Evolutionary conservation across 805 yeast species (phyloP), one percentile per base, ranked within the genome.

Genomic region (Wickerhamiella bombiphila): DNA sequence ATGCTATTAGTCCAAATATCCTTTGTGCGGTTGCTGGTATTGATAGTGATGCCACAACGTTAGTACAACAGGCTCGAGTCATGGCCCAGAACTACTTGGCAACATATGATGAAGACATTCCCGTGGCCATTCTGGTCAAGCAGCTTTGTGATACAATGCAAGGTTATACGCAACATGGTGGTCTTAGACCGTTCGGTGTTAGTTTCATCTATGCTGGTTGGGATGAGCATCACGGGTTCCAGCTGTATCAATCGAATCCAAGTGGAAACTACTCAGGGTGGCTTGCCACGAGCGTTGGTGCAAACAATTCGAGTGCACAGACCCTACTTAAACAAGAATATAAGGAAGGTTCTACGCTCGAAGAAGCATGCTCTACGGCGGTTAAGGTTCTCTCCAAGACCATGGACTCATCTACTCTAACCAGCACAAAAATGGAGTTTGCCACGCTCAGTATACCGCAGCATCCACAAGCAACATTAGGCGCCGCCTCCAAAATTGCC

Each of bases 131-230:
- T 39, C 71, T 91, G 46, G 95, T 91, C 46, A 81, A 82, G 55
- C 69, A 79, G 46, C 68, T 91, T 45, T 85, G 96, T 63, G 93
- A 91, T 60, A 72, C 82, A 45, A 91, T 91, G 60, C 99, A 91
- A 59, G 95, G 97, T 8, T 91, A 91, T 60, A 91, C 99, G 5
- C 99, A 91, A 60, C 94, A 81, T 56, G 99, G 99, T 56, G 98
- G 98, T 26, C 70, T 91, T 53, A 78, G 99, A 60, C 99, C 99
- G 16, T 91, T 85, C 58, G 98, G 99, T 53, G 98, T 91, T 29
- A 80, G 94, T 37, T 86, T 91, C 60, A 72, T 91, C 43, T 91
- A 81, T 55, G 98, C 97, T 4, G 99, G 99, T 5, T 79, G 76
- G 54, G 98, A 91, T 57, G 88, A 83, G 38, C 65, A 82, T 52